Base-by-base conservation (phyloP, 345 rosid species). In the Leavenworthia alabamica region DNA sequence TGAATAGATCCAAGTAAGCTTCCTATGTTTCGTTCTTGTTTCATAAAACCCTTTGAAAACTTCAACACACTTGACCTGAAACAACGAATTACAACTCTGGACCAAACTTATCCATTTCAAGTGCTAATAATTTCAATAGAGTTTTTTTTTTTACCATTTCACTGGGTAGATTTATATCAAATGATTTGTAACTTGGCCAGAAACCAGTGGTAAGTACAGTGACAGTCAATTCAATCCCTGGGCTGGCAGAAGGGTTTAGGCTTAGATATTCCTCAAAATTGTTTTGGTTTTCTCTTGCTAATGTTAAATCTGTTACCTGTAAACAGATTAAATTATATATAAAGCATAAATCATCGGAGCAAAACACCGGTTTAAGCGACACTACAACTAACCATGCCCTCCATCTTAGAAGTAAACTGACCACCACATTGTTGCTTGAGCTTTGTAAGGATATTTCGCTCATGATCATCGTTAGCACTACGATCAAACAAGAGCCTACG, bases 141-240 rank as follows among this genome's bases (percentile, higher is more conserved):
- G 6, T n/a, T n/a, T n/a, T n/a, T n/a, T n/a, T 6, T 3, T 32
- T 31, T 77, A 88, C 97, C 94, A 88, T 88, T 76, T 88, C 96
- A 22, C 71, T 72, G 3, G 97, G 94, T 28, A 86, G 90, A 48
- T 81, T 90, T 37, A 86, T 76, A 78, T 88, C 88, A 56, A 82
- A 81, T 35, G 96, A 82, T 48, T 90, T 88, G 74, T 82, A 90
- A 65, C 86, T 88, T 32, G 96, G 97, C 97, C 97, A 90, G 60
- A 82, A 88, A 32, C 94, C 96, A 45, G 91, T 88, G 29, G 97
- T 90, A 24, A 90, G 86, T 64, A 90, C 94, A 59, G 84, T 83
- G 15, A 88, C 96, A 6, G 91, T 60, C 71, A 88, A 77, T 48
- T 90, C 96, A 59, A 90, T 80, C 26, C 89, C 97, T 17, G 89